A percentile compares a stretch with the other conserved stretches of the same genome.
Conservation (phyloP, 1,284 basidiomycete genomes). For the Xanthoconium separans region DNA sequence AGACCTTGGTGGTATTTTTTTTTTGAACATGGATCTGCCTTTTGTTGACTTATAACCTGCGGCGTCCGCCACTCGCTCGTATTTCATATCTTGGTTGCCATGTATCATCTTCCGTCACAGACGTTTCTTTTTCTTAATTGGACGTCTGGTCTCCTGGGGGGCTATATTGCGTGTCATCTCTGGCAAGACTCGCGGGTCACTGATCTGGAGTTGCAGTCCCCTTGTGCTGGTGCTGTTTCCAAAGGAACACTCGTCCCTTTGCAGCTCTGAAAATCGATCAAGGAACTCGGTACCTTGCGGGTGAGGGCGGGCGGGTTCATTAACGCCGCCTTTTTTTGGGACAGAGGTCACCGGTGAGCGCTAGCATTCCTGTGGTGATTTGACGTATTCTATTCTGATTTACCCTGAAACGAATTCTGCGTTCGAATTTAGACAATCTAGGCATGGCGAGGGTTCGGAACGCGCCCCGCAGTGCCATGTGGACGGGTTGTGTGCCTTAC, state of each 20-base stretch:
- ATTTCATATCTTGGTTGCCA: constrained; percentile 23
- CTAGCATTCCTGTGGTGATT: constrained; percentile 33
- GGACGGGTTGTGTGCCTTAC: constrained; percentile 19
- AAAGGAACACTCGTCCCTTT: constrained; percentile 20
- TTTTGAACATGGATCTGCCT: constrained; percentile 12
- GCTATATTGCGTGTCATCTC: constrained; percentile 27
- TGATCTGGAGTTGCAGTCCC: constrained; percentile 28
- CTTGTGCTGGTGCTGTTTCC: constrained; percentile 23
- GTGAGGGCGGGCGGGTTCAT: constrained; percentile 15
- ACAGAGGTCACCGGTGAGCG: constrained; percentile 10
- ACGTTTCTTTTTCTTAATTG: constrained; percentile 27
- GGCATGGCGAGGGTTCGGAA: constrained; percentile 9
- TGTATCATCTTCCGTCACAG: constrained; percentile 20
- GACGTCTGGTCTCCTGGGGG: constrained; percentile 15
- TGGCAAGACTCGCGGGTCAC: constrained; percentile 15
- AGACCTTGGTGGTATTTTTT: neutral
- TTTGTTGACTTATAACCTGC: constrained; percentile 13
- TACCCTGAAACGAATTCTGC: constrained; percentile 14
- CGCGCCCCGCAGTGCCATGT: constrained; percentile 24
- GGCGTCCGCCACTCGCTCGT: constrained; percentile 27
- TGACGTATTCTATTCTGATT: constrained; percentile 31
- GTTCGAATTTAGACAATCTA: constrained; percentile 21
- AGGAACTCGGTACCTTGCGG: constrained; percentile 28
- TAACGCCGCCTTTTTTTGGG: constrained; percentile 12
- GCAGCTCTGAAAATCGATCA: constrained; percentile 28